Conservation (phyloP, 2,329 filamentous ascomycete genomes). For the Phialophora expanda region DNA sequence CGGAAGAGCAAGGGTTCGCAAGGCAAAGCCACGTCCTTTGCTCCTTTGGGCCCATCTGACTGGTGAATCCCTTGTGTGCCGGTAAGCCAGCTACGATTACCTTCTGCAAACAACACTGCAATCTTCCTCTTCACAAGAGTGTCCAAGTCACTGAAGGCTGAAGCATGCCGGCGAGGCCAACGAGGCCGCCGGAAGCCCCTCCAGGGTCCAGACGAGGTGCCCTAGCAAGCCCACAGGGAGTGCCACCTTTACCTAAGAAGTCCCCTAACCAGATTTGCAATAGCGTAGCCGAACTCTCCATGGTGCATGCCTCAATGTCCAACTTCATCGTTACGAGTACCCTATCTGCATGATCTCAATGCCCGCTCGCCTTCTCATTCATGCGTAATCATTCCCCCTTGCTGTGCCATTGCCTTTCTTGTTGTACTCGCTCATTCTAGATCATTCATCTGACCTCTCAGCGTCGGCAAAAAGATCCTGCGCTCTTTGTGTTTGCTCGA, state of each 20-base stretch:
- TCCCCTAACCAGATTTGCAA: constrained; percentile 9
- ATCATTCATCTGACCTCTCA: not conserved
- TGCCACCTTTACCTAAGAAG: constrained; percentile 14
- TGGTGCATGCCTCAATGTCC: constrained; percentile 4
- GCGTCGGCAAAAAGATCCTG: not conserved
- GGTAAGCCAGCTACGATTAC: not conserved
- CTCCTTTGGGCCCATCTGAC: not conserved
- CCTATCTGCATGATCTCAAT: not conserved
- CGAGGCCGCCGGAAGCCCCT: not conserved
- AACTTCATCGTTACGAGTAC: constrained; percentile 7
- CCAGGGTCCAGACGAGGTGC: not conserved
- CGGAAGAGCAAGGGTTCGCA: not conserved
- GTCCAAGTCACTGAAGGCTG: not conserved
- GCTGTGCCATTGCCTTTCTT: not conserved
- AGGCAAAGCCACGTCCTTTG: constrained; percentile 4
- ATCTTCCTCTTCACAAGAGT: not conserved
- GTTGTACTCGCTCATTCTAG: not conserved
- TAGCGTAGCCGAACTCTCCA: constrained; percentile 17
- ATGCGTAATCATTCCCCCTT: constrained; percentile 19
- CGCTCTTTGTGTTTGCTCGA: not conserved
- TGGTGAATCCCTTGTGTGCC: not conserved
- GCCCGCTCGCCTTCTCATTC: not conserved
- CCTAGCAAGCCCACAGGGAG: not conserved
- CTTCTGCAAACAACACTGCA: not conserved
- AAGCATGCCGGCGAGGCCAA: not conserved